Evolutionary conservation across 768 basidiomycete genomes (phyloP).

Genomic region (Trametes villosa): DNA sequence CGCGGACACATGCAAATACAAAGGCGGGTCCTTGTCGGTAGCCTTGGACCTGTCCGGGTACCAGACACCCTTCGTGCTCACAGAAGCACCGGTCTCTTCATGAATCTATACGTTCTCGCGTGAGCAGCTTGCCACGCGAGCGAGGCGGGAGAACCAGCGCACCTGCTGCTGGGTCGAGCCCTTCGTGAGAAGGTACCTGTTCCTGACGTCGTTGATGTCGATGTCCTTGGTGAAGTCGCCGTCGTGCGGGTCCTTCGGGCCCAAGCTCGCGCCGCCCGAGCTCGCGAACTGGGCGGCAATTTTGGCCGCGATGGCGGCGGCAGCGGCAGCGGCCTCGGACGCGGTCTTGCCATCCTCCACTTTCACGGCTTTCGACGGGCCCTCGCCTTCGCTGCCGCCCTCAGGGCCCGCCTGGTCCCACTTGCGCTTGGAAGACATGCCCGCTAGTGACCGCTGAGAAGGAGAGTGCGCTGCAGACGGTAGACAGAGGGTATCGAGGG

Average conservation of each 20-base stretch:
- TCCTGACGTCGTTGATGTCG: conserved; percentile 95
- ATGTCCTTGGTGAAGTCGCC: conserved; percentile 89
- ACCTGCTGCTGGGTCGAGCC: conserved; percentile 92
- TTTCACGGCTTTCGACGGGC: conserved; percentile 45
- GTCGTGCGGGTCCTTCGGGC: conserved; percentile 67
- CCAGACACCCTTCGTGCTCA: conserved; percentile 94
- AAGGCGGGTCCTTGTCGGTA: conserved; percentile 88
- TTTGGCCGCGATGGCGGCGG: conserved; percentile 91
- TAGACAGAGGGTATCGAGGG: not conserved
- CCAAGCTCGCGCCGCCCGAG: conserved; percentile 39
- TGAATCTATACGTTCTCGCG: conserved; percentile 61
- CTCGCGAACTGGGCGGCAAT: conserved; percentile 86
- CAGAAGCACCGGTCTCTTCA: conserved; percentile 89
- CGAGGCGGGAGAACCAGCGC: too few species aligned
- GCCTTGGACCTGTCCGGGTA: conserved; percentile 92
- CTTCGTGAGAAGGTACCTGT: conserved; percentile 93
- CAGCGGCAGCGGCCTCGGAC: conserved; percentile 73
- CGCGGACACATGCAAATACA: conserved; percentile 94
- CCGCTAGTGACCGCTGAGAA: not conserved
- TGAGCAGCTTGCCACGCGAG: conserved; percentile 1
- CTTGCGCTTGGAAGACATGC: conserved; percentile 77
- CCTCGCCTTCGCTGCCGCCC: conserved; percentile 48
- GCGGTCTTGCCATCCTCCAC: conserved; percentile 64
- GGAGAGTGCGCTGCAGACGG: not conserved
- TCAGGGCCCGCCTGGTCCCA: conserved; percentile 72